Conservation (phyloP, 2,329 filamentous ascomycete species). For the Aspergillus thermomutatus region DNA sequence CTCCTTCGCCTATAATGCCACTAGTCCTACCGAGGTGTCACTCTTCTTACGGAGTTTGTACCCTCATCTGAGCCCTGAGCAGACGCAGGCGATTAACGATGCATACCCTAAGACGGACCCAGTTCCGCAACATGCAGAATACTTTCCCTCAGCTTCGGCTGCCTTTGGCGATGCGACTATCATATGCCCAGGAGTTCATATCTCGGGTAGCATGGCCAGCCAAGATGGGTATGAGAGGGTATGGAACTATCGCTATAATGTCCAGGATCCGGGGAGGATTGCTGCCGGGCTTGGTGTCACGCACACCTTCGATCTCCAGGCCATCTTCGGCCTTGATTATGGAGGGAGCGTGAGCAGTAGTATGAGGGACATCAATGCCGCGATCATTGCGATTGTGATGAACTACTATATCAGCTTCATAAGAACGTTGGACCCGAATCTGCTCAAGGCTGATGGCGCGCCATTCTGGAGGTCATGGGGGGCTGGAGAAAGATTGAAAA, state of each 20-base stretch:
- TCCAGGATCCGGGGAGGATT: conserved; percentile 38
- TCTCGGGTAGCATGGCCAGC: conserved; percentile 31
- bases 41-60: conserved; percentile 57
- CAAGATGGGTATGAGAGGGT: conserved; percentile 27
- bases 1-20: conserved; percentile 46
- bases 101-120: conserved; percentile 48
- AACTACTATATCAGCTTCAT: not conserved
- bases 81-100: conserved; percentile 49
- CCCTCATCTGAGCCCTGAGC: conserved; percentile 47
- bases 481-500: not conserved
- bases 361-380: not conserved
- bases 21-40: conserved; percentile 46
- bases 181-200: conserved; percentile 42
- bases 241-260: conserved; percentile 51
- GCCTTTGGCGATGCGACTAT: conserved; percentile 50
- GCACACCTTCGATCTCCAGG: conserved; percentile 31
- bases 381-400: not conserved
- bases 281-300: conserved; percentile 36
- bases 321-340: conserved; percentile 30
- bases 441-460: not conserved
- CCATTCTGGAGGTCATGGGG: conserved; percentile 7
- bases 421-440: not conserved
- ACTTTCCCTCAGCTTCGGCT: conserved; percentile 36
- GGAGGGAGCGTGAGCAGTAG: conserved; percentile 28
- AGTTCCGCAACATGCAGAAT: conserved; percentile 30